Percentiles rank a stretch among this genome's conserved stretches.
These are phyloP conservation scores for Populus deltoides DNA, from an alignment of 345 rosid species.

Conservation along the genomic window DNA sequence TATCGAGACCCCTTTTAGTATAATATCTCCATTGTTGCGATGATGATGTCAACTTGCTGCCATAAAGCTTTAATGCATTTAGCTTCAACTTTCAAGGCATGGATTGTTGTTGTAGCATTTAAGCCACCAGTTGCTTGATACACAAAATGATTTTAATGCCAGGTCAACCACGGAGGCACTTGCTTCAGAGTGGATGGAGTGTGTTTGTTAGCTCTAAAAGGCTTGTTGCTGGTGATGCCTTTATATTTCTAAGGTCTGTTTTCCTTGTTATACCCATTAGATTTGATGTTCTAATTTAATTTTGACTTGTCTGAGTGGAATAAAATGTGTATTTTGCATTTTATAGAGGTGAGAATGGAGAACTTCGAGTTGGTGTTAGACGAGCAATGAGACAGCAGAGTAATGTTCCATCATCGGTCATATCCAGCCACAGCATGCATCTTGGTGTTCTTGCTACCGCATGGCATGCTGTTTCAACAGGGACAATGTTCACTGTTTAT, in stretches of 20 bases:
- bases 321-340: not conserved
- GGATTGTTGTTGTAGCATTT: not conserved
- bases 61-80: not conserved
- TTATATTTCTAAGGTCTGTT: constrained; percentile 54
- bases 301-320: not conserved
- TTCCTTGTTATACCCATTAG: not conserved
- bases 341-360: constrained; percentile 52
- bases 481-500: constrained; percentile 52
- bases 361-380: constrained; percentile 65
- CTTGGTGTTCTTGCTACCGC: constrained; percentile 69
- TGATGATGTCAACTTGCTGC: not conserved
- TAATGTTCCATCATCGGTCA: constrained; percentile 55
- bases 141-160: not conserved
- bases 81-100: not conserved
- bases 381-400: constrained; percentile 51
- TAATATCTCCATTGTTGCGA: not conserved
- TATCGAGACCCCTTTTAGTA: not conserved
- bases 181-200: constrained; percentile 69
- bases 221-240: constrained; percentile 70
- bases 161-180: constrained; percentile 73
- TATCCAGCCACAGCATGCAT: constrained; percentile 70
- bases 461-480: constrained; percentile 52
- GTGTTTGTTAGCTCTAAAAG: constrained; percentile 58
- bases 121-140: not conserved
- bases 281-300: not conserved